These are phyloP conservation scores for Ophiorrhiza pumila DNA, from an alignment of 257 asterid species.

Conservation along the genomic window DNA sequence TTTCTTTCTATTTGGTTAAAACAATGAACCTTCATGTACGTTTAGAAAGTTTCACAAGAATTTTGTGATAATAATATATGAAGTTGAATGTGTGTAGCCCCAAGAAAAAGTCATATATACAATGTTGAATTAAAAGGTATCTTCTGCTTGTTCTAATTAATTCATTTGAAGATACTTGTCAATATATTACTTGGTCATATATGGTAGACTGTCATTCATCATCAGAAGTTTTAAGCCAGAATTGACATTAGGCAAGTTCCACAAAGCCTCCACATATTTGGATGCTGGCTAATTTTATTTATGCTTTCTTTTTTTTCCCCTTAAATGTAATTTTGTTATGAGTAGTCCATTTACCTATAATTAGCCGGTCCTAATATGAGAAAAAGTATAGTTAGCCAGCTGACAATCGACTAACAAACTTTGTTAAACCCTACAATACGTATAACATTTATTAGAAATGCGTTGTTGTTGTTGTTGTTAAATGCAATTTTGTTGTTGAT, in stretches of 20 bases:
- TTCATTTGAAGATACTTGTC: not conserved
- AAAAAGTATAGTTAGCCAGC: no score
- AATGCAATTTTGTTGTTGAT: not conserved
- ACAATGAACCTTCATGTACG: no score
- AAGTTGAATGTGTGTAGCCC: constrained; percentile 6
- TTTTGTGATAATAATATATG: not conserved
- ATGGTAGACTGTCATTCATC: not conserved
- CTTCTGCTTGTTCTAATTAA: not conserved
- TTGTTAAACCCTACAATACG: no score
- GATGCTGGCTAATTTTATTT: not conserved
- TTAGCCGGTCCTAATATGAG: no score
- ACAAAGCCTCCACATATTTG: not conserved
- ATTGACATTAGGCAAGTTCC: not conserved
- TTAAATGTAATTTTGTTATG: not conserved
- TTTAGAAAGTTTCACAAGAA: constrained; percentile 4
- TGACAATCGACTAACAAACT: no score
- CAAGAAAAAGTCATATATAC: no score
- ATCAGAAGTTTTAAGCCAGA: not conserved
- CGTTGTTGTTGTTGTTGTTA: no score
- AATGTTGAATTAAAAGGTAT: not conserved
- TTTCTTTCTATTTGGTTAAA: no score
- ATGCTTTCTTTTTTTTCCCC: not conserved
- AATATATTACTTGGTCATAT: not conserved
- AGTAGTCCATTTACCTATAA: no score
- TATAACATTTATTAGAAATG: no score